phyloP scores from a whole-genome alignment of 2,329 filamentous ascomycete species.

The Trichophyton simii region DNA sequence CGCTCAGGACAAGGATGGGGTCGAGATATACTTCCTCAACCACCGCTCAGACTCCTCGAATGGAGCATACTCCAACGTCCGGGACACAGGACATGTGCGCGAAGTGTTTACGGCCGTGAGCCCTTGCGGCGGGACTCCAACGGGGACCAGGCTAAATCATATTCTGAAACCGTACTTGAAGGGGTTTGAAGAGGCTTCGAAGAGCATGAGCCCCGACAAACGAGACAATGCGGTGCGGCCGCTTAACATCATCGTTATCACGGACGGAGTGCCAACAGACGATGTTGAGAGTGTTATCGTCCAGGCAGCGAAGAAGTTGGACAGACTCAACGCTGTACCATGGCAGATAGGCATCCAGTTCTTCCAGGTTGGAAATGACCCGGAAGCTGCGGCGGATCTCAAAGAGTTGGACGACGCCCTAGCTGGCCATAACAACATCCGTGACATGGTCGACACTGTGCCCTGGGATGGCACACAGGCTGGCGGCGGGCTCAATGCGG shows the following conservation, averaged over 20 bases:
- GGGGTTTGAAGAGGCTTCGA: slow-evolving; percentile 33
- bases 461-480: slow-evolving; percentile 49
- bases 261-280: slow-evolving; percentile 71
- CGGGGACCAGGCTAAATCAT: slow-evolving; percentile 54
- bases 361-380: slow-evolving; percentile 78
- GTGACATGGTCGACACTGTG: slow-evolving; percentile 89
- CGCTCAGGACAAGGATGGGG: slow-evolving; percentile 63
- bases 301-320: slow-evolving; percentile 53
- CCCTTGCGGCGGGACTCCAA: slow-evolving; percentile 59
- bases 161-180: slow-evolving; percentile 64
- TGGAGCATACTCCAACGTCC: slow-evolving; percentile 54
- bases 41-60: slow-evolving; percentile 36
- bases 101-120: slow-evolving; percentile 56
- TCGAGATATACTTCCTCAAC: slow-evolving; percentile 89
- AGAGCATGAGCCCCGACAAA: slow-evolving; percentile 18
- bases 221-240: slow-evolving; percentile 46
- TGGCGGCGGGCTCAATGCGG: slow-evolving; percentile 47
- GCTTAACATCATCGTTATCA: slow-evolving; percentile 85
- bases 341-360: slow-evolving; percentile 91
- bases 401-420: slow-evolving; percentile 64
- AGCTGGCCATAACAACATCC: slow-evolving; percentile 43
- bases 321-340: slow-evolving; percentile 50
- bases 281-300: slow-evolving; percentile 63
- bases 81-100: slow-evolving; percentile 44
- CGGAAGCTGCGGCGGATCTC: slow-evolving; percentile 51